Evolutionary conservation across 495 filamentous ascomycete genomes (phyloP), one percentile per base, ranked within the genome.

Genomic region (Penicillium bovifimosum): DNA sequence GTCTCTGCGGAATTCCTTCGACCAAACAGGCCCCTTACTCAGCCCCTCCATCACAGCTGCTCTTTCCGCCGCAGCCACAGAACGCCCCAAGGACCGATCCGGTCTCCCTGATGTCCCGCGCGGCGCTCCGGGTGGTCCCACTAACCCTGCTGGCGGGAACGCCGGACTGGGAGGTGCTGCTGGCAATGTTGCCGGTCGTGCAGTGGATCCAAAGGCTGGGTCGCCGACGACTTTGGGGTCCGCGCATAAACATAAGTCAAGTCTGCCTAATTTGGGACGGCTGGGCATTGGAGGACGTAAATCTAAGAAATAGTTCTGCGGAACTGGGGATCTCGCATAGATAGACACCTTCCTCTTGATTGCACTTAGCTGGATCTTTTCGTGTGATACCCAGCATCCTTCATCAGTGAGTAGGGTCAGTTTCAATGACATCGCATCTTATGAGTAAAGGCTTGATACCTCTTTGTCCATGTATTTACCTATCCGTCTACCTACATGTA

Each of bases 191-290:
- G 32, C 45, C 11, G 54, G 65, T 53, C 26, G 60, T 60, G 43
- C 58, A 56, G 29, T 53, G 57, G 52, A 63, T 41, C 36, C 42
- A 45, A 55, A 56, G 35, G 49, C 50, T 27, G 64, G 64, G 50
- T 57, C 64, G 20, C n/a, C n/a, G n/a, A n/a, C n/a, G n/a, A n/a
- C n/a, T 5, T 61, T 74, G 14, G 67, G 66, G 7, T 59, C 72
- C 28, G 50, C 63, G 41, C 70, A 76, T 32, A 86, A 84, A 61
- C 75, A 82, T 17, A 82, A 80, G 53, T 80, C 80, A 4, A 81
- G 83, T 54, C 70, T 91, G 43, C 77, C 85, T 11, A 85, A 88
- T 59, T 78, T 91, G 59, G 85, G 86, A 16, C 72, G 86, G 48
- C 66, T 90, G 51, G 83, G 82, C 3, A 86, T 89, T 54, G 77